Percentiles rank a stretch among this genome's conserved stretches.
phyloP scores from a whole-genome alignment of 352 stramenopile genomes.

The Globisporangium lucens region DNA sequence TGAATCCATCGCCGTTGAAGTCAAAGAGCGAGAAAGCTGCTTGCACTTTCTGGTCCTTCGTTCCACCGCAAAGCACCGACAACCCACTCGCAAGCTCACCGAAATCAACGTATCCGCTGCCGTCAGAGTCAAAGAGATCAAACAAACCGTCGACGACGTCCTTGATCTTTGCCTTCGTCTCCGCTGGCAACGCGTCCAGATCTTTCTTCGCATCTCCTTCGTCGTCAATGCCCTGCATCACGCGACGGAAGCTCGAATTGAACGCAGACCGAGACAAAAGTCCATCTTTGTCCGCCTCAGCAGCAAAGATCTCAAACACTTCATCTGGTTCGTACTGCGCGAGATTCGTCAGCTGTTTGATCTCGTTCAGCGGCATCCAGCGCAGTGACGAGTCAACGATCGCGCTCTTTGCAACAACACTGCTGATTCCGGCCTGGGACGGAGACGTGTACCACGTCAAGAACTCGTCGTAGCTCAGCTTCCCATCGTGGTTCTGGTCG shows the following conservation, averaged over 20 bases:
- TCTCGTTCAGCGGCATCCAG: conserved; percentile 82
- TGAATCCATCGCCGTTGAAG: conserved; percentile 87
- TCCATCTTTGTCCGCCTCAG: conserved; percentile 69
- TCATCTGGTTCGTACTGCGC: conserved; percentile 71
- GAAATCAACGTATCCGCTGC: conserved; percentile 79
- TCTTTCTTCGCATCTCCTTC: conserved; percentile 14
- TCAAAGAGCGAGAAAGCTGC: conserved; percentile 86
- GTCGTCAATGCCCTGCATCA: conserved; percentile 37
- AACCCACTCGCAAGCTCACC: conserved; percentile 78
- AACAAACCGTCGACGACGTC: conserved; percentile 70
- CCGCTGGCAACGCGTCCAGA: conserved; percentile 16
- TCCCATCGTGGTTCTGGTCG: conserved; percentile 73
- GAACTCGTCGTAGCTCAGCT: conserved; percentile 88
- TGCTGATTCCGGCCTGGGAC: conserved; percentile 65
- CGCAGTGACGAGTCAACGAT: conserved; percentile 70
- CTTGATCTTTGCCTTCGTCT: conserved; percentile 45
- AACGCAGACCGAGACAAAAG: conserved; percentile 73
- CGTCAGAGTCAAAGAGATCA: conserved; percentile 76
- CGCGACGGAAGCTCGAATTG: conserved; percentile 69
- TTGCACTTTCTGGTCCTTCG: conserved; percentile 84
- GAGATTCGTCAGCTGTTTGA: conserved; percentile 82
- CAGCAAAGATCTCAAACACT: conserved; percentile 87
- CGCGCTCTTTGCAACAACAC: conserved; percentile 61
- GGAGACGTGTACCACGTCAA: conserved; percentile 82
- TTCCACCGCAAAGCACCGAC: conserved; percentile 79